Evolutionary conservation across 352 stramenopile genomes (phyloP).

Genomic region (Globisporangium rhizosaccharum): DNA sequence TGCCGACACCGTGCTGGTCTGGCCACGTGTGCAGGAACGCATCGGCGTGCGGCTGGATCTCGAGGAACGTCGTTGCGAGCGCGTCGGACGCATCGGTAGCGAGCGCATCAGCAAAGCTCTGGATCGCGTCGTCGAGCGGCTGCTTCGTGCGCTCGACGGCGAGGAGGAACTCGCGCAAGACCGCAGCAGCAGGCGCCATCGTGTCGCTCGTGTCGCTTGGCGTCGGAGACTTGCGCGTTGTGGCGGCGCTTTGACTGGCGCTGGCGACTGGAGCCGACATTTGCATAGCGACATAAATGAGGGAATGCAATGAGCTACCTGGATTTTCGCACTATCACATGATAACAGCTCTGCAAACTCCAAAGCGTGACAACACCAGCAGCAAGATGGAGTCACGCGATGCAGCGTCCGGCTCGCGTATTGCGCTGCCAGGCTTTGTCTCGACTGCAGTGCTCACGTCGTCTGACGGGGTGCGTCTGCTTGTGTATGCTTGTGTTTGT

Average conservation of each 20-base stretch:
- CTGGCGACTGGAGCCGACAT: neutral
- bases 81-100: constrained; percentile 1
- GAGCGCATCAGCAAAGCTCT: constrained; percentile 29
- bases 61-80: constrained; percentile 33
- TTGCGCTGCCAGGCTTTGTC: constrained; percentile 61
- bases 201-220: neutral
- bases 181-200: constrained; percentile 11
- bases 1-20: constrained; percentile 34
- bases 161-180: constrained; percentile 67
- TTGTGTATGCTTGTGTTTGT: neutral
- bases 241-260: constrained; percentile 3
- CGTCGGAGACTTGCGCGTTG: neutral
- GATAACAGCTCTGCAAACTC: neutral
- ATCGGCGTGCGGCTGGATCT: constrained; percentile 49
- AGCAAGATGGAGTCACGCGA: neutral
- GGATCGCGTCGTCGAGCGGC: constrained; percentile 50
- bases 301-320: neutral
- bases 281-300: neutral
- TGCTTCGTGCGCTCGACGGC: constrained; percentile 48
- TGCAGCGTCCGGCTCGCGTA: neutral
- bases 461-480: constrained; percentile 59
- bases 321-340: neutral
- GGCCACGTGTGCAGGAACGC: constrained; percentile 64
- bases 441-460: constrained; percentile 82
- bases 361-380: neutral